Percentiles rank a stretch among this genome's conserved stretches.
These are phyloP conservation scores for Isabelozyma rhagii DNA, from an alignment of 805 yeast species.

Conservation along the genomic window DNA sequence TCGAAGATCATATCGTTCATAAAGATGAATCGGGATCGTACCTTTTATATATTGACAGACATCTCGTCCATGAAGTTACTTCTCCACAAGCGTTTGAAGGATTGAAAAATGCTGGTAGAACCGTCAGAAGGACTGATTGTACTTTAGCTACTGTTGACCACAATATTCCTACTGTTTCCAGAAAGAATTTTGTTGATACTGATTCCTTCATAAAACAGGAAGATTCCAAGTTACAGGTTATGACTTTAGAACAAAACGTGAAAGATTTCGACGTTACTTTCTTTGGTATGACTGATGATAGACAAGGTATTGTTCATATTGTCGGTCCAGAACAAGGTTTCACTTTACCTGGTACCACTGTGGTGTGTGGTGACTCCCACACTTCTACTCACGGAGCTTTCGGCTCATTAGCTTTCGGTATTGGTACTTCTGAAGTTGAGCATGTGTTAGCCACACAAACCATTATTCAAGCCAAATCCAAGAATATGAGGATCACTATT, in stretches of 20 bases:
- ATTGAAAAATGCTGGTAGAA: constrained; percentile 78
- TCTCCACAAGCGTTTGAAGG: constrained; percentile 99
- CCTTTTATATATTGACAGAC: constrained; percentile 91
- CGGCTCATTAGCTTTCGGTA: constrained; percentile 96
- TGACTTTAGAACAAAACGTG: constrained; percentile 90
- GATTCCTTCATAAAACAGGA: constrained; percentile 82
- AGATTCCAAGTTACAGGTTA: constrained; percentile 89
- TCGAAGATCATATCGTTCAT: constrained; percentile 90
- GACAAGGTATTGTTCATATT: constrained; percentile 98
- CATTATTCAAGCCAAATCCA: constrained; percentile 87
- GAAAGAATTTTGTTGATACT: constrained; percentile 69
- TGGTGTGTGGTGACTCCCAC: constrained; percentile 98
- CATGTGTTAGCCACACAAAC: constrained; percentile 98
- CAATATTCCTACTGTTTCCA: constrained; percentile 93
- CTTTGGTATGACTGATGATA: constrained; percentile 89
- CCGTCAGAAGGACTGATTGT: constrained; percentile 88
- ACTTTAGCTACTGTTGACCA: constrained; percentile 95
- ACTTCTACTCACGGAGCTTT: constrained; percentile 99
- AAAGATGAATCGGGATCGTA: constrained; percentile 84
- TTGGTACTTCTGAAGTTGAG: constrained; percentile 98
- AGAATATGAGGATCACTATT: constrained; percentile 88
- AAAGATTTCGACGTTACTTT: constrained; percentile 84
- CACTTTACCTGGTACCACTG: constrained; percentile 97
- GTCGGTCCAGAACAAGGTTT: constrained; percentile 99
- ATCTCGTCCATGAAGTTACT: constrained; percentile 96